Evolutionary conservation across 2,329 filamentous ascomycete genomes (phyloP).

Genomic region (Boeremia exigua): DNA sequence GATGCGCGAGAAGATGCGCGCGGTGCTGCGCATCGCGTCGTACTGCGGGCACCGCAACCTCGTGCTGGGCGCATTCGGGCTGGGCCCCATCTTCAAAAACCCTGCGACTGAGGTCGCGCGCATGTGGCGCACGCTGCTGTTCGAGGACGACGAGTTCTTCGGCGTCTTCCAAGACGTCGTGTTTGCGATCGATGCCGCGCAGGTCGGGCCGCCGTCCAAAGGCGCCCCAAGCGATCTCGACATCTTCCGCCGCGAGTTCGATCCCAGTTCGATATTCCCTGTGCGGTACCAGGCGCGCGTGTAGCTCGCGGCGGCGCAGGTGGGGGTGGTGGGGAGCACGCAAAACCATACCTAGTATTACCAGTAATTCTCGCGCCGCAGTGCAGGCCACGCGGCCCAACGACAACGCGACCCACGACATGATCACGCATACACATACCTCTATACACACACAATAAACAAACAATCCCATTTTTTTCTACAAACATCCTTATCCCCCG

Average conservation of each 20-base stretch:
- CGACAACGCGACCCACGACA: not conserved
- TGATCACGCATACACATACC: not conserved
- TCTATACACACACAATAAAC: not conserved
- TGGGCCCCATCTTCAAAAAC: slow-evolving; percentile 54
- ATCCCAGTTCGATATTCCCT: slow-evolving; percentile 47
- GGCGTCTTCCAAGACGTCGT: slow-evolving; percentile 54
- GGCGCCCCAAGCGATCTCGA: slow-evolving; percentile 46
- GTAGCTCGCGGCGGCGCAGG: not conserved
- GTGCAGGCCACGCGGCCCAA: too few species aligned
- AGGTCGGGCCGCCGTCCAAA: slow-evolving; percentile 40
- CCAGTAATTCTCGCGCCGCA: too few species aligned
- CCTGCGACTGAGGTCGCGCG: slow-evolving; percentile 51
- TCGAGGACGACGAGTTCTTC: slow-evolving; percentile 52
- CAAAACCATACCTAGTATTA: too few species aligned
- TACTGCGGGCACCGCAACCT: slow-evolving; percentile 49
- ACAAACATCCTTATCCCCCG: not conserved
- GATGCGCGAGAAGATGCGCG: slow-evolving; percentile 75
- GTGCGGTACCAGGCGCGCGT: slow-evolving; percentile 36
- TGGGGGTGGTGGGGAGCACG: too few species aligned
- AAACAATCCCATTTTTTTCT: not conserved
- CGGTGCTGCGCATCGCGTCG: slow-evolving; percentile 71
- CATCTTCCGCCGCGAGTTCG: slow-evolving; percentile 50
- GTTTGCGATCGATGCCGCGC: slow-evolving; percentile 52
- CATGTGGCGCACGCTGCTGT: slow-evolving; percentile 54
- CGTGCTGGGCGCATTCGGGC: slow-evolving; percentile 53